Percentiles rank a stretch among this genome's conserved stretches.
These are phyloP conservation scores for Carex scoparia DNA, from an alignment of 176 grass and related monocot species.

Conservation along the genomic window DNA sequence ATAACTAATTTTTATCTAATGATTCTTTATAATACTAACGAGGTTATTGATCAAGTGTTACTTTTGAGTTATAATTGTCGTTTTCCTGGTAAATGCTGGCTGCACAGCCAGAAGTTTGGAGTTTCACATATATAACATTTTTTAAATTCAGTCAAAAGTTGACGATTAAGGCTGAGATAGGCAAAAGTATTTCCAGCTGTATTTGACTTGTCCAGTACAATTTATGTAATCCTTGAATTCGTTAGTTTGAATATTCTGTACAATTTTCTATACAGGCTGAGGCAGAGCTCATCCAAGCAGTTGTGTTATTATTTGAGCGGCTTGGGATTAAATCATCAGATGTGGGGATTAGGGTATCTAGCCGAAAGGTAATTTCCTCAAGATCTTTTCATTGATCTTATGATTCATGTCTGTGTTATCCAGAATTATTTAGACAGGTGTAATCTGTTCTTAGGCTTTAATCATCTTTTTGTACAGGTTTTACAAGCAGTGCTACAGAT, in stretches of 20 bases:
- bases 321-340: constrained; percentile 67
- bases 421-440: background rate
- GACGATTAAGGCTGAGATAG: background rate
- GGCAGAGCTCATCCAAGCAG: constrained; percentile 78
- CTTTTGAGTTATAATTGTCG: background rate
- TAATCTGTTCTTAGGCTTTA: constrained; percentile 2
- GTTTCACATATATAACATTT: background rate
- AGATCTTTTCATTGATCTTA: background rate
- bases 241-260: background rate
- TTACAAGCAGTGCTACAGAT: constrained; percentile 66
- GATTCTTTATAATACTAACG: background rate
- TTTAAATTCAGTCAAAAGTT: background rate
- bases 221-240: background rate
- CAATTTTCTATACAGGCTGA: constrained; percentile 46
- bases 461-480: constrained; percentile 48
- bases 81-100: background rate
- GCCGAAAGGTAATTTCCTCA: constrained; percentile 53
- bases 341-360: constrained; percentile 83
- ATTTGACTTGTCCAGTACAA: background rate
- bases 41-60: background rate
- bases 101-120: background rate
- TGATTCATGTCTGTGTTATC: background rate
- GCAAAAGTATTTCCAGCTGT: background rate
- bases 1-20: background rate
- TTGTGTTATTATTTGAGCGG: constrained; percentile 76